Base-by-base conservation (phyloP, 2,329 filamentous ascomycete genomes). In the Pestalotiopsis sp. region DNA sequence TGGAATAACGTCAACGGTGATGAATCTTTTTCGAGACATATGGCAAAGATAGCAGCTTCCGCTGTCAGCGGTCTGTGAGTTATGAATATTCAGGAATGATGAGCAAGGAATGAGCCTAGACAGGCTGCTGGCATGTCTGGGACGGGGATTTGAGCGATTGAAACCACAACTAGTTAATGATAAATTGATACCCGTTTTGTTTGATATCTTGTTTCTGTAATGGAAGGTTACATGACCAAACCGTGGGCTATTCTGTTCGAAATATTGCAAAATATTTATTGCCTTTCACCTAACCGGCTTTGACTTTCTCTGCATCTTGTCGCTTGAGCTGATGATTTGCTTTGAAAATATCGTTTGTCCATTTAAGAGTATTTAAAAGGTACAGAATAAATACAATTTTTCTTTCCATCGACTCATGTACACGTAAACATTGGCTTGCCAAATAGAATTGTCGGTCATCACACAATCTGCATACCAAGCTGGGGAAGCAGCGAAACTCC, bases 101-200 rank as follows among this genome's bases (percentile, higher is more conserved):
- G 59, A 62, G 27, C 36, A 39, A 62, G 20, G 59, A 39, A 62
- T 62, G 59, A 39, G 36, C 59, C 25, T 62, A n/a, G 17, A 62
- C 38, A 31, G 59, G 36, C 14, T 17, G 17, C 17, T 62, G 25
- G 59, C 17, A 62, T 36, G 59, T n/a, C 14, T 36, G 25, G 25
- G 59, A 39, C 11, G n/a, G 31, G 17, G 13, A 62, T 20, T 39
- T 62, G 59, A 39, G 31, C 59, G 59, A 38, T 52, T 39, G 59
- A 14, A 39, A 12, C 31, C 31, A 62, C 20, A 62, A 62, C n/a
- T 62, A 20, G 14, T 62, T 39, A 62, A 39, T 62, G 36, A 62
- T 39, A 20, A 59, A 62, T 62, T 36, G 59, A 62, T 62, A 62
- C 59, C 59, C 59, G 31, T 62, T 36, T 41, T 38, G 17, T 62